Evolutionary conservation across 176 grass and related monocot genomes (phyloP).

Genomic region (Urochloa ruziziensis): DNA sequence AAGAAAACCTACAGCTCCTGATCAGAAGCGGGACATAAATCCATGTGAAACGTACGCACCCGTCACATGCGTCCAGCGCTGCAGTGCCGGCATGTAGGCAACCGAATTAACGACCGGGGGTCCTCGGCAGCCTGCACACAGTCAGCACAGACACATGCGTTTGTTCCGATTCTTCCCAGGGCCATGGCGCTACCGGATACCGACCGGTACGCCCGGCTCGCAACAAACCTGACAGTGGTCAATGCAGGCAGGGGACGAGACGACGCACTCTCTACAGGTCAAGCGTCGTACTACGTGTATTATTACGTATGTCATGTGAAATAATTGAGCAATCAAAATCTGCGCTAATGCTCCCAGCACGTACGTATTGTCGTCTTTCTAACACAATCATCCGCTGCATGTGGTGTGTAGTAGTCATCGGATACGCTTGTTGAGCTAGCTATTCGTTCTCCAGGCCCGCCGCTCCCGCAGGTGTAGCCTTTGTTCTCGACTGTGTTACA

Average conservation of each 20-base stretch:
- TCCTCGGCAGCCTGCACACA: not conserved
- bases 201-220: not conserved
- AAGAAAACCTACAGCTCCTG: not conserved
- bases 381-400: conserved; percentile 35
- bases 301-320: conserved; percentile 44
- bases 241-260: not conserved
- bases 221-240: conserved; percentile 30
- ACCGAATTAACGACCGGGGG: conserved; percentile 37
- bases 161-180: conserved; percentile 27
- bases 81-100: not conserved
- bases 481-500: too few relatives aligned
- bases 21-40: not conserved
- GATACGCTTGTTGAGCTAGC: too few relatives aligned
- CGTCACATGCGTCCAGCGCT: not conserved
- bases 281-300: too few relatives aligned
- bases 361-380: conserved; percentile 25
- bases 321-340: conserved; percentile 16
- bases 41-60: too few relatives aligned
- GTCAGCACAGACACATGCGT: not conserved
- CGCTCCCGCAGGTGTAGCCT: too few relatives aligned
- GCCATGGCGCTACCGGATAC: not conserved
- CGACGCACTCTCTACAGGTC: not conserved
- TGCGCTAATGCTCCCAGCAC: not conserved
- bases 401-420: conserved; percentile 23
- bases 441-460: too few relatives aligned